A percentile compares a stretch with the other conserved stretches of the same genome.
Evolutionary conservation across 257 asterid genomes (phyloP).

Genomic region (Nicotiana sylvestris): DNA sequence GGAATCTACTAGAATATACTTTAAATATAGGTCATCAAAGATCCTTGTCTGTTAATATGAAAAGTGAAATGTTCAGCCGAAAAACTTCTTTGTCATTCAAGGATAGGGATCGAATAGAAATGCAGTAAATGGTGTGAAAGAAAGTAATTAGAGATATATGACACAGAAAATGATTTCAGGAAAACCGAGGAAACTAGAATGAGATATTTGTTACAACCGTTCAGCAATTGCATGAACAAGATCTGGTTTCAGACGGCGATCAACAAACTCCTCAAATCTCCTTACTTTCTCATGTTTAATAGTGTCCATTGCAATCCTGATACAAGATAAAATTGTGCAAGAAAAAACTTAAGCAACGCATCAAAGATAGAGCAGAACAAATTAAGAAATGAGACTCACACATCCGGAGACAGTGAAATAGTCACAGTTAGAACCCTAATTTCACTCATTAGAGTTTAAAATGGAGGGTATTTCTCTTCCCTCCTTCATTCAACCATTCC

Average conservation of each 20-base stretch:
- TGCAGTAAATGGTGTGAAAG: not conserved
- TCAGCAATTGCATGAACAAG: conserved; percentile 74
- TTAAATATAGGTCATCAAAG: not conserved
- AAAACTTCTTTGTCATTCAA: not conserved
- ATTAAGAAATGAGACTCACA: not conserved
- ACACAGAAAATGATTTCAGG: not conserved
- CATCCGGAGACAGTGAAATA: not conserved
- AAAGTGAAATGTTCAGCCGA: not conserved
- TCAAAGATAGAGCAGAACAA: not conserved
- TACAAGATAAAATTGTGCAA: conserved; percentile 10
- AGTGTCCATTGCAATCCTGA: conserved; percentile 51
- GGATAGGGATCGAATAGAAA: not conserved
- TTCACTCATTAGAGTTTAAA: not conserved
- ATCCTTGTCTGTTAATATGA: not conserved
- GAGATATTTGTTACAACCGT: conserved; percentile 36
- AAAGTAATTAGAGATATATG: not conserved
- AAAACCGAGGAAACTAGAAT: not conserved
- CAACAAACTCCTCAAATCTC: conserved; percentile 73
- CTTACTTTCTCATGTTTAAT: conserved; percentile 48
- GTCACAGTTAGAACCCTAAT: not conserved
- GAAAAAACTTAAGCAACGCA: not conserved
- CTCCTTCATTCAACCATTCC: not conserved
- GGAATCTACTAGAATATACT: not conserved
- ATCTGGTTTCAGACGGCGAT: conserved; percentile 81
- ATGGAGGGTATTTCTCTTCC: not conserved